A percentile compares a stretch with the other conserved stretches of the same genome.
These are phyloP conservation scores for Trichophyton benhamiae DNA, from an alignment of 2,329 filamentous ascomycete genomes.

Conservation along the genomic window DNA sequence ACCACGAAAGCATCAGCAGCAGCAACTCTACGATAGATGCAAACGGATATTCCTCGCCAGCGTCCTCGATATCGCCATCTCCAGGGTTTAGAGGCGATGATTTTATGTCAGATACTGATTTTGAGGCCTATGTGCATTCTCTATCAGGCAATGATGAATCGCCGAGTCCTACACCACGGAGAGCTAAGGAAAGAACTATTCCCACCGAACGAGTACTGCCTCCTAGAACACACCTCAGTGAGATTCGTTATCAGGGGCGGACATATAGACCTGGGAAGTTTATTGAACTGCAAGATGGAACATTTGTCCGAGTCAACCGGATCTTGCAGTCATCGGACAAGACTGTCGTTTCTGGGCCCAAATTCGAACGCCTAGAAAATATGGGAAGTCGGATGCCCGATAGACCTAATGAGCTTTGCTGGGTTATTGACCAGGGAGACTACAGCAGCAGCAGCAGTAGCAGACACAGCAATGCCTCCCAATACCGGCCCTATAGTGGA, in stretches of 20 bases:
- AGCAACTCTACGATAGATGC: not conserved
- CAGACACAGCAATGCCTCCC: slow-evolving; percentile 5
- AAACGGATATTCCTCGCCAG: not conserved
- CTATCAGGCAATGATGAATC: slow-evolving; percentile 5
- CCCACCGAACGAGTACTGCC: not conserved
- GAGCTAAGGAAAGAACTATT: not conserved
- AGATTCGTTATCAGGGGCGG: slow-evolving; percentile 15
- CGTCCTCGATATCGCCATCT: not conserved
- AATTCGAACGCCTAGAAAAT: slow-evolving; percentile 23
- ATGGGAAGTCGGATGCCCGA: slow-evolving; percentile 27
- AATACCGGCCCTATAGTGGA: not conserved
- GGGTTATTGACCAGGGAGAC: slow-evolving; percentile 24
- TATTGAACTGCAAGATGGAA: slow-evolving; percentile 27
- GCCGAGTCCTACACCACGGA: not conserved
- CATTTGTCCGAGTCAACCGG: slow-evolving; percentile 31
- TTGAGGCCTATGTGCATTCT: slow-evolving; percentile 12
- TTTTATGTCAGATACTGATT: slow-evolving; percentile 20
- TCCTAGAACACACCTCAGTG: not conserved
- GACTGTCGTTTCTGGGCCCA: slow-evolving; percentile 29
- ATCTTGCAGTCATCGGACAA: slow-evolving; percentile 20
- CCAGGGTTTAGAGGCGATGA: slow-evolving; percentile 14
- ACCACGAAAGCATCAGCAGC: not conserved
- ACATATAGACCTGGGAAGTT: slow-evolving; percentile 21
- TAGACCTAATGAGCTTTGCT: slow-evolving; percentile 35
- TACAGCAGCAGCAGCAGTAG: not conserved